Base-by-base conservation (phyloP, 2,329 filamentous ascomycete species). In the Aspergillus piperis region DNA sequence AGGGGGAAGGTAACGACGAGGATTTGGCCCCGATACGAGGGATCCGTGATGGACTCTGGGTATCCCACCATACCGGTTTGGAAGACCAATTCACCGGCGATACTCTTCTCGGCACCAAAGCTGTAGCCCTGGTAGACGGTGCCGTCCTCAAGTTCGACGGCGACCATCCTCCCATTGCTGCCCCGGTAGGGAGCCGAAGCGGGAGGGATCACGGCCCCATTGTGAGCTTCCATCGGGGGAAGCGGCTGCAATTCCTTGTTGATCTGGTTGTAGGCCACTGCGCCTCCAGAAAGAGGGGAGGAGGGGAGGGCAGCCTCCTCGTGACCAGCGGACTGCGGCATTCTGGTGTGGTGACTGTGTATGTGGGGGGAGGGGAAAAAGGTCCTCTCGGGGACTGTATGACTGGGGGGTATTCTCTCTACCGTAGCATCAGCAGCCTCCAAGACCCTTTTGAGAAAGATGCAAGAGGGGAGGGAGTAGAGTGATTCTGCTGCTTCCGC, bases 1-100 rank as follows among this genome's bases (percentile, higher is more conserved):
- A 98, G 84, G 61, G 94, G 95, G 77, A 96, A 97, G 57, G 94
- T 99, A 72, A 98, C 88, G 78, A 98, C 93, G 70, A 99, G 85
- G 70, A 99, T 96, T 81, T 99, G 94, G 68, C 95, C 90, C 68
- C 90, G 89, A 81, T 94, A 94, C 19, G 90, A 94, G 56, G 90
- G 90, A 72, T 94, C 90, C 72, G 90, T 93, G 84, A 94, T 88
- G 51, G 90, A 96, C 83, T 99, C 95, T 44, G 95, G 93, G 77
- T 99, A 99, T 73, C 95, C 95, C 70, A 98, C 95, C 93, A 98
- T 96, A 79, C 95, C 95, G 60, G 95, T 99, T 85, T 98, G 94
- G 83, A 99, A 99, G 80, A 99, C 95, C 76, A 99, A 84, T 84
- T 99, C 95, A 77, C 95, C 95, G 67, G 94, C 90, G 73, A 96